phyloP scores from a whole-genome alignment of 768 basidiomycete species.

The Leucocoprinus leucothites region DNA sequence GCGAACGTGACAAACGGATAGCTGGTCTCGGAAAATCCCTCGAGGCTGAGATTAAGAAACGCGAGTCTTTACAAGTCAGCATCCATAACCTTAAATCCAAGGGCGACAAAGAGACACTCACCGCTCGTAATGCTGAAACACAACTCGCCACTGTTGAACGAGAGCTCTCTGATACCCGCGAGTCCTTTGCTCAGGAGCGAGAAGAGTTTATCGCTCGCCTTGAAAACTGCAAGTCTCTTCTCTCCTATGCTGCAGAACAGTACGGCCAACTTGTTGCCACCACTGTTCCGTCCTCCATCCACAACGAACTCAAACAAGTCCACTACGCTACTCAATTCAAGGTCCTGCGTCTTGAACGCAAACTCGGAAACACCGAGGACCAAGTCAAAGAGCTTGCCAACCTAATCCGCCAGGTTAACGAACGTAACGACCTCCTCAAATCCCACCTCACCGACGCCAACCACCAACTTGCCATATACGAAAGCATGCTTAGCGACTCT shows the following conservation, averaged over 20 bases:
- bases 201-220: slow-evolving; percentile 47
- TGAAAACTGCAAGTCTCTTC: slow-evolving; percentile 42
- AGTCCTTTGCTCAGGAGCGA: slow-evolving; percentile 35
- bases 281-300: slow-evolving; percentile 34
- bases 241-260: slow-evolving; percentile 49
- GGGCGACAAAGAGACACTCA: slow-evolving; percentile 36
- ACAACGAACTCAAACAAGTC: slow-evolving; percentile 38
- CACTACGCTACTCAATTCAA: slow-evolving; percentile 33
- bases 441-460: slow-evolving; percentile 30
- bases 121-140: slow-evolving; percentile 31
- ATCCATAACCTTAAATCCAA: slow-evolving; percentile 36
- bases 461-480: slow-evolving; percentile 29
- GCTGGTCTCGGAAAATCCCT: slow-evolving; percentile 49
- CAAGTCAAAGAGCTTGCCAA: slow-evolving; percentile 64
- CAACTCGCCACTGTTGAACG: slow-evolving; percentile 33
- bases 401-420: slow-evolving; percentile 55
- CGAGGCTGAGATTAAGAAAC: no score
- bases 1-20: slow-evolving; percentile 51
- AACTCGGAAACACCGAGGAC: slow-evolving; percentile 62
- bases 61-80: no score
- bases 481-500: slow-evolving; percentile 1
- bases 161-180: slow-evolving; percentile 32
- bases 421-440: slow-evolving; percentile 45
- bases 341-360: slow-evolving; percentile 48
- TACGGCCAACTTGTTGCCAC: slow-evolving; percentile 48